A percentile compares a stretch with the other conserved stretches of the same genome.
Evolutionary conservation across 345 rosid species (phyloP).

Genomic region (Euphorbia peplus): DNA sequence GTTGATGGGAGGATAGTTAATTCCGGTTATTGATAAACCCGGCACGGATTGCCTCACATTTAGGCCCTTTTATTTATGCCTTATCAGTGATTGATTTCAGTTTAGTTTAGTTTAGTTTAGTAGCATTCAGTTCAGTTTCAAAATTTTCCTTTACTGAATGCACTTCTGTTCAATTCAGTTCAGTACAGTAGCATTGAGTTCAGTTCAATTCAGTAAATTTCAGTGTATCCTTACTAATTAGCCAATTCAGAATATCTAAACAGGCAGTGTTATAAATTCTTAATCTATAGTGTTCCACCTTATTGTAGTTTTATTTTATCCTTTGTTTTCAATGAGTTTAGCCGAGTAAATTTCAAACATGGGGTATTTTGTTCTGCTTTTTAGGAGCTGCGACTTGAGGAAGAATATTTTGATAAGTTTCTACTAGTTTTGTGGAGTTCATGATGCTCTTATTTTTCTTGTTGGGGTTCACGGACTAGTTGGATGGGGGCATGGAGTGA

Average conservation of each 20-base stretch:
- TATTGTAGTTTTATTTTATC: background rate
- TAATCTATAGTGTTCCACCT: background rate
- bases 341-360: background rate
- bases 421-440: background rate
- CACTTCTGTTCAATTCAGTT: too few species aligned
- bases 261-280: background rate
- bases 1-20: background rate
- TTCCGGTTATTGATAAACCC: background rate
- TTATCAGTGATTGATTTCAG: too few species aligned
- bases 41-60: background rate
- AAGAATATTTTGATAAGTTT: background rate
- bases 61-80: too few species aligned
- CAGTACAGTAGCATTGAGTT: too few species aligned
- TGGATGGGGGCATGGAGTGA: background rate
- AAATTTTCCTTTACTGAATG: too few species aligned
- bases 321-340: background rate
- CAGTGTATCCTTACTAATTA: background rate
- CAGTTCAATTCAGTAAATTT: too few species aligned
- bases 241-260: background rate
- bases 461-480: background rate
- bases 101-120: too few species aligned
- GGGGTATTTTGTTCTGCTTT: background rate
- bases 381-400: background rate
- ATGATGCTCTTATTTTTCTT: background rate
- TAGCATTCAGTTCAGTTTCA: too few species aligned